Evolutionary conservation across 768 basidiomycete genomes (phyloP).

Genomic region (Boletus pseudo-olivaceus): DNA sequence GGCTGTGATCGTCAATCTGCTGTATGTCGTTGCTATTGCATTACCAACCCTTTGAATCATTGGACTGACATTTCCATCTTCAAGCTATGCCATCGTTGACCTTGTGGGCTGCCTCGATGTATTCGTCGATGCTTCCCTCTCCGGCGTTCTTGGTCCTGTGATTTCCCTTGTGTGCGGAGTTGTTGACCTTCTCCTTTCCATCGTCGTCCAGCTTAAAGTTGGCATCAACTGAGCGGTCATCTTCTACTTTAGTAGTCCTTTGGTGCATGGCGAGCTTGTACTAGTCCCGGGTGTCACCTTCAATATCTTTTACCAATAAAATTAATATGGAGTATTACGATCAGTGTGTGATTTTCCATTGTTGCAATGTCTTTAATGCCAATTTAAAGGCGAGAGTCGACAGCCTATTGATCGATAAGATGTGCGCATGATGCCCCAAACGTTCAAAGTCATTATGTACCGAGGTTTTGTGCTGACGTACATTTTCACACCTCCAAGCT

Average conservation of each 20-base stretch:
- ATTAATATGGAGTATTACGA: background rate
- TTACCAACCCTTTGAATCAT: background rate
- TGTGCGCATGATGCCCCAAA: no score
- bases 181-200: background rate
- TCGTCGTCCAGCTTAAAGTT: background rate
- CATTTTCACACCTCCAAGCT: background rate
- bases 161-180: background rate
- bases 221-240: background rate
- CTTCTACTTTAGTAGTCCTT: background rate
- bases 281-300: constrained; percentile 6
- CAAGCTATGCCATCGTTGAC: background rate
- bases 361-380: background rate
- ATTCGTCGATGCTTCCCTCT: constrained; percentile 1
- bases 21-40: constrained; percentile 6
- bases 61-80: background rate
- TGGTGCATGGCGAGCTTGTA: constrained; percentile 14
- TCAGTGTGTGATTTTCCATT: background rate
- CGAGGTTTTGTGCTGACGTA: background rate
- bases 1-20: background rate
- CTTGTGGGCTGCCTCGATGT: constrained; percentile 14
- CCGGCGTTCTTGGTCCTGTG: constrained; percentile 9
- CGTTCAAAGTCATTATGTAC: no score
- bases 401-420: background rate
- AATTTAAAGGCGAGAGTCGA: no score
- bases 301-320: background rate